Evolutionary conservation across 2,329 filamentous ascomycete species (phyloP), one percentile per base, ranked within the genome.

Genomic region (Cercospora sp.): DNA sequence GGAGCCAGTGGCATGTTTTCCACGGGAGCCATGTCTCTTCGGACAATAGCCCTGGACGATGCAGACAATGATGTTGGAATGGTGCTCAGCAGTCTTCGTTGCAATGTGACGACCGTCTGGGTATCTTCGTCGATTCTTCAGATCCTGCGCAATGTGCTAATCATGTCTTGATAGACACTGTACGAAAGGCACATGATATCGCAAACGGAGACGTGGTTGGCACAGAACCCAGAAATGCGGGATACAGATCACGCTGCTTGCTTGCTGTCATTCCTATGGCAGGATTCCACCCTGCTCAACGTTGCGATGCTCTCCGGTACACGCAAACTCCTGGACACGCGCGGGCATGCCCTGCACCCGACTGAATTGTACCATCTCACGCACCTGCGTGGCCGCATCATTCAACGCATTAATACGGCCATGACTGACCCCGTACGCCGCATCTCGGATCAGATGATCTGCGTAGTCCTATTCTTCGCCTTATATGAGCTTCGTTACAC

Each of bases 401-500:
- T 73, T 7, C 59, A 64, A 0, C 68, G 58, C 30, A 63, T 73
- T 37, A 67, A 67, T 28, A 61, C 63, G 1, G 67, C 70, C 8
- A 61, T 73, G 2, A 4, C 30, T 5, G 69, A 72, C 51, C 69
- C 70, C 16, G 32, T 49, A 9, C 64, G 63, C 16, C 55, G 59
- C n/a, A 66, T 66, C 2, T 70, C 63, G 2, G 61, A 70, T 18
- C 63, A 65, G 2, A 61, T 73, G 63, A 58, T 73, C 4, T 57
- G 66, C 3, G 65, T 66, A 2, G 71, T 73, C 28, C 51, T 55
- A 0, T 37, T 73, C 6, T 65, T 68, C 28, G 70, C 71, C 13
- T 64, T 64, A 1, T 66, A 69, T 45, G 71, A 73, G 53, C 53
- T 71, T 28, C 65, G 67, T 28, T 68, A 69, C 34, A 60, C 61